Evolutionary conservation across 23 red algal genomes (phyloP), one percentile per base, ranked within the genome.

Genomic region (Gracilaria vermiculophylla): DNA sequence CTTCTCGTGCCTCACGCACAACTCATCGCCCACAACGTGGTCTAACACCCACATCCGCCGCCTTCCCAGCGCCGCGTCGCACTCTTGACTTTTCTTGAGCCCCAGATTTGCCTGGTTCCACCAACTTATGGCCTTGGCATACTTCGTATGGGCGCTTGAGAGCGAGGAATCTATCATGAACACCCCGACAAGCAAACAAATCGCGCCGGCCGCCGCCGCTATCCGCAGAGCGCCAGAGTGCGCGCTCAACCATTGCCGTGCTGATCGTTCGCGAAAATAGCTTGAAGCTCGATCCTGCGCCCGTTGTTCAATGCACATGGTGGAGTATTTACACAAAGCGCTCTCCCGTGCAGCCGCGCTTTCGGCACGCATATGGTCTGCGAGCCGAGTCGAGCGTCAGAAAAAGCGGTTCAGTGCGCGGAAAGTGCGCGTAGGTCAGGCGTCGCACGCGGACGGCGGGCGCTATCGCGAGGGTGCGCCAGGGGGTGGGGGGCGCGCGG

Each of bases 21-120:
- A 12, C 14, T 88, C 84, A 17, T 47, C 12, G 14, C 37, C 43
- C 4, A 48, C 54, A 5, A 88, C 72, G 14, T 56, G 37, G 40
- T 76, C 21, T 6, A 58, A 27, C 19, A 88, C 21, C 84, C 84
- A 88, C 16, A 78, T 21, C 8, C 70, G 13, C 16, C 72, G 17
- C 47, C 70, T 57, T 1, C 69, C 69, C 72, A 88, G 43, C n/a
- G 84, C 53, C 3, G 66, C 84, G 47, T 88, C 84, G 58, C 84
- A 88, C 20, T 39, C 53, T 0, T 34, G 37, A 48, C 39, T 24
- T 47, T 47, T 47, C 20, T 47, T 20, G 5, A 73, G 37, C 2
- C 31, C 34, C 16, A 35, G 21, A 8, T 43, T 47, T 1, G 84
- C 84, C 35, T 62, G 66, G n/a, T 11, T 29, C 58, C 45, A 19